These are phyloP conservation scores for Phytophthora cryptogea DNA, from an alignment of 352 stramenopile species.

Conservation along the genomic window DNA sequence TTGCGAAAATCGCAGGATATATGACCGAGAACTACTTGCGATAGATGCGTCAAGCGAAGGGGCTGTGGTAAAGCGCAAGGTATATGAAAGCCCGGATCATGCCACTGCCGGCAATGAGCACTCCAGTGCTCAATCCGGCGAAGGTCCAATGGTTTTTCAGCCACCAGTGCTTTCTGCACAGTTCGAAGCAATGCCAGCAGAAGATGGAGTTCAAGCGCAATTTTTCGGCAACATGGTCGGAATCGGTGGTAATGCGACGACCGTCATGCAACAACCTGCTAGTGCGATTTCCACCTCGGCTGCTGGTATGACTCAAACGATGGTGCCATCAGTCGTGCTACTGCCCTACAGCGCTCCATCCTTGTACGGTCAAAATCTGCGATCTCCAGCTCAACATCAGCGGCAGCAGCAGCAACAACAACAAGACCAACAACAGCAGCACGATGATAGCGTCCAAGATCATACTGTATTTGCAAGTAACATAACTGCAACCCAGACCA, in stretches of 20 bases:
- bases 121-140: constrained; percentile 1
- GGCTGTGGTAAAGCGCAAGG: constrained; percentile 30
- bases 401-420: constrained; percentile 7
- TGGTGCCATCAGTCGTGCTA: constrained; percentile 39
- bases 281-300: constrained; percentile 5
- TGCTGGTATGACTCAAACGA: constrained; percentile 9
- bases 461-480: constrained; percentile 20
- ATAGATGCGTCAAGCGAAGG: constrained; percentile 54
- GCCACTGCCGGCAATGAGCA: not conserved
- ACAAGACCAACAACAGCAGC: constrained; percentile 15
- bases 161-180: constrained; percentile 20
- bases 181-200: constrained; percentile 27
- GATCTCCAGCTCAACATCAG: constrained; percentile 16
- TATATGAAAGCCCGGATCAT: constrained; percentile 7
- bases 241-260: too few relatives aligned
- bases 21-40: constrained; percentile 66
- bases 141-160: constrained; percentile 12
- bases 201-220: constrained; percentile 28
- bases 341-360: constrained; percentile 32
- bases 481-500: not conserved
- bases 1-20: constrained; percentile 78
- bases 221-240: constrained; percentile 7
- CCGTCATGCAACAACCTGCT: constrained; percentile 11
- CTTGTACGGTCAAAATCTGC: constrained; percentile 16
- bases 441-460: not conserved